Evolutionary conservation across 2,329 filamentous ascomycete genomes (phyloP), one percentile per base, ranked within the genome.

Genomic region (Albifimbria verrucaria): DNA sequence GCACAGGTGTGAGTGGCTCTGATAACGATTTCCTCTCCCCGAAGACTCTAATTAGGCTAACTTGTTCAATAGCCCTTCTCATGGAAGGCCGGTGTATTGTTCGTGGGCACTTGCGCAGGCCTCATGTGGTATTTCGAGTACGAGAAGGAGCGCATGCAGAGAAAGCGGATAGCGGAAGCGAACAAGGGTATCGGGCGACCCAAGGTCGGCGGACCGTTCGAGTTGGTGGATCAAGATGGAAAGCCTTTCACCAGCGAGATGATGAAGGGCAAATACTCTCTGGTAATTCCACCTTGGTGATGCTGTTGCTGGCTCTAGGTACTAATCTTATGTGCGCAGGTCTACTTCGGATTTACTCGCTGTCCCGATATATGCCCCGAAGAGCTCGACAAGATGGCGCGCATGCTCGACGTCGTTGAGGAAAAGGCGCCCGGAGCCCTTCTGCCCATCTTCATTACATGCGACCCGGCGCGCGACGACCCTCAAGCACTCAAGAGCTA

Each of bases 331-430:
- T n/a, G n/a, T n/a, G n/a, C n/a, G 2, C 59, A 94, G 90, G 86
- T 97, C 36, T 99, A 99, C 76, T 99, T 99, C 69, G 94, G 94
- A 65, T 99, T 99, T 80, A 93, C 91, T 9, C 92, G 97, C 72
- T 99, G 94, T 70, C 94, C 94, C 22, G 94, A 99, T 70, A 99
- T 99, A 69, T 99, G 94, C 77, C 94, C 94, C 28, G 94, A 99
- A 67, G 94, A 99, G 75, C 87, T 99, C 64, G 94, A 99, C 77
- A 99, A 99, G 78, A 97, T 99, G 92, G 90, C 93, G n/a, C 80
- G 81, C 54, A 96, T 97, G 84, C 88, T 95, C 66, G 92, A 99
- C 67, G 77, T 82, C 7, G 80, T 87, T 44, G 76, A 85, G 60
- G 75, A 74, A 48, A 72, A 79, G 62, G 64, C 67, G 4, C 77